Evolutionary conservation across 441 rosid genomes (phyloP).

Genomic region (Bocquillonia castaneifolia): DNA sequence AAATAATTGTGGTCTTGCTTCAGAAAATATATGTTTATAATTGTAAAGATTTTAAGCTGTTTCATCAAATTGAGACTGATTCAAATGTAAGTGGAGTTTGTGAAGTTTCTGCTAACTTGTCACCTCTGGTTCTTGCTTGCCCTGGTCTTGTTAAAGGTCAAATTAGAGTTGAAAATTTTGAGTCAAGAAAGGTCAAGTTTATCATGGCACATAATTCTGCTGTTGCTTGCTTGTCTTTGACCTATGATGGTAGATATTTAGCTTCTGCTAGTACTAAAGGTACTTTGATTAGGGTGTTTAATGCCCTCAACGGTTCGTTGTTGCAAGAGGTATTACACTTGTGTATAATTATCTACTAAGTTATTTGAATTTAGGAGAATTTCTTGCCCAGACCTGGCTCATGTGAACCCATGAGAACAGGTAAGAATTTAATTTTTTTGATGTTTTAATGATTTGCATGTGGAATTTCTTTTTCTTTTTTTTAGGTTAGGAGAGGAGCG

Average conservation of each 20-base stretch:
- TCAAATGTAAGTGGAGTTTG: constrained; percentile 47
- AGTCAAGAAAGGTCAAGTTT: constrained; percentile 31
- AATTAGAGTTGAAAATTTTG: constrained; percentile 45
- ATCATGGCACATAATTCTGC: constrained; percentile 43
- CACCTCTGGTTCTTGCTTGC: constrained; percentile 43
- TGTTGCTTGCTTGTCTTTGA: constrained; percentile 36
- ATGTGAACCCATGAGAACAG: no score
- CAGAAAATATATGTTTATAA: constrained; percentile 43
- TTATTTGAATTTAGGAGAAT: no score
- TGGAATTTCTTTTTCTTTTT: no score
- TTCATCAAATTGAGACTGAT: constrained; percentile 44
- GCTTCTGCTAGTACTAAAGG: constrained; percentile 57
- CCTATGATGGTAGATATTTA: constrained; percentile 41
- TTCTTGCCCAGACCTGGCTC: no score
- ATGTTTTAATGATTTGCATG: not conserved
- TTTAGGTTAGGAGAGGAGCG: constrained; percentile 88
- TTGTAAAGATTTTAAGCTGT: constrained; percentile 31
- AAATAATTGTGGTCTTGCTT: constrained; percentile 32
- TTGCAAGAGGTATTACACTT: constrained; percentile 43
- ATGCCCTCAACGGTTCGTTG: constrained; percentile 38
- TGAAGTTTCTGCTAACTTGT: constrained; percentile 33
- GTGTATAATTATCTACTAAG: no score
- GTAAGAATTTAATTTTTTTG: no score
- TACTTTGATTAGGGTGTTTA: constrained; percentile 47
- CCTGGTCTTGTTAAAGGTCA: constrained; percentile 44